Evolutionary conservation across 768 basidiomycete genomes (phyloP).

Genomic region (Suillus lakei): DNA sequence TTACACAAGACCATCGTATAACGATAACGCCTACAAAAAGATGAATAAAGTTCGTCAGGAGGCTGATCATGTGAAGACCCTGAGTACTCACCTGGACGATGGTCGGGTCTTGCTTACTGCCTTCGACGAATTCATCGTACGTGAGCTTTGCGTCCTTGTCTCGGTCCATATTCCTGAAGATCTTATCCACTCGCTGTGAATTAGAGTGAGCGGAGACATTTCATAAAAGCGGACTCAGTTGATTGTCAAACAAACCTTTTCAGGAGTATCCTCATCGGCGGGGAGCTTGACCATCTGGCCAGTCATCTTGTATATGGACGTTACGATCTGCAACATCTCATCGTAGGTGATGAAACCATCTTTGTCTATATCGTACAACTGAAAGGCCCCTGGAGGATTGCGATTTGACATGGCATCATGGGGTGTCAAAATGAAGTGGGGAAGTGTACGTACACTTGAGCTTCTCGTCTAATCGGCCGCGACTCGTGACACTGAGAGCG

Average conservation of each 20-base stretch:
- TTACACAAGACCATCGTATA: slow-evolving; percentile 95
- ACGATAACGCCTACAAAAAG: slow-evolving; percentile 75
- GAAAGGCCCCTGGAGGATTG: slow-evolving; percentile 88
- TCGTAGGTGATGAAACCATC: slow-evolving; percentile 98
- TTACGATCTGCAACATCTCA: slow-evolving; percentile 98
- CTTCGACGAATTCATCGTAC: slow-evolving; percentile 97
- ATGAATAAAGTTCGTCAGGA: slow-evolving; percentile 15
- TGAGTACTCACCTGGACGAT: slow-evolving; percentile 83
- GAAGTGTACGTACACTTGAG: slow-evolving; percentile 79
- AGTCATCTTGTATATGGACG: slow-evolving; percentile 99
- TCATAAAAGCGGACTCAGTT: slow-evolving; percentile 19
- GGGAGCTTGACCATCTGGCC: slow-evolving; percentile 99
- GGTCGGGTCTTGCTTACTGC: slow-evolving; percentile 98
- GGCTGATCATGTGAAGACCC: slow-evolving; percentile 13
- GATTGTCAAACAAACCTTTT: slow-evolving; percentile 66
- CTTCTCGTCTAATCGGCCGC: slow-evolving; percentile 95
- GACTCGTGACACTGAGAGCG: slow-evolving; percentile 92
- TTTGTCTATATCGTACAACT: slow-evolving; percentile 98
- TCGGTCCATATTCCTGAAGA: slow-evolving; percentile 96
- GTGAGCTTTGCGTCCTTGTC: slow-evolving; percentile 94
- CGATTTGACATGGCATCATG: slow-evolving; percentile 11
- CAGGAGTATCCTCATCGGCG: slow-evolving; percentile 99
- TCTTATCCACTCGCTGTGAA: slow-evolving; percentile 93
- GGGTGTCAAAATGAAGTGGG: slow-evolving; percentile 12
- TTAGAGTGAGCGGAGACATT: slow-evolving; percentile 6